Evolutionary conservation across 2,329 filamentous ascomycete genomes (phyloP).

Genomic region (Pseudophaeomoniella oleicola): DNA sequence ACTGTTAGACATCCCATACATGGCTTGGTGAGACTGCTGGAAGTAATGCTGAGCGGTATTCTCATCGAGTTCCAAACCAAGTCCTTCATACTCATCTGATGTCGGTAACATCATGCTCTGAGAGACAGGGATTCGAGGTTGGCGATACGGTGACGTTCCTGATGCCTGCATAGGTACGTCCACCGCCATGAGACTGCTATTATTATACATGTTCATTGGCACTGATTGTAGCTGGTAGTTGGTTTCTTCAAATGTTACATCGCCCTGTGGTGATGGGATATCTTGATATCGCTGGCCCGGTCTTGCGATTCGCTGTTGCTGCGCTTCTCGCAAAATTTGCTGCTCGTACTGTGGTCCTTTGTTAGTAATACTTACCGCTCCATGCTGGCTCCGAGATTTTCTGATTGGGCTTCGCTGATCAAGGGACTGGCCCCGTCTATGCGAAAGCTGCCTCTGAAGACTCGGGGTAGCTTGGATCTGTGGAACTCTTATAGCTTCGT

Average conservation of each 20-base stretch:
- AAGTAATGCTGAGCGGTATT: slow-evolving; percentile 11
- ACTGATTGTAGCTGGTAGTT: slow-evolving; percentile 9
- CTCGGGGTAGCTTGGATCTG: slow-evolving; percentile 43
- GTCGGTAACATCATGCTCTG: slow-evolving; percentile 7
- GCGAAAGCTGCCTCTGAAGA: slow-evolving; percentile 41
- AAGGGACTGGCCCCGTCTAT: slow-evolving; percentile 63
- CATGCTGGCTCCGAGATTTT: slow-evolving; percentile 5
- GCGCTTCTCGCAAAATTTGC: slow-evolving; percentile 78
- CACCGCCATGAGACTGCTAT: slow-evolving; percentile 7
- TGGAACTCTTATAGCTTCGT: slow-evolving; percentile 59
- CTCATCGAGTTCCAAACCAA: slow-evolving; percentile 10
- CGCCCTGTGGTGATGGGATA: slow-evolving; percentile 25
- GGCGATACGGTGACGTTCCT: slow-evolving; percentile 4
- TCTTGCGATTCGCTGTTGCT: slow-evolving; percentile 73
- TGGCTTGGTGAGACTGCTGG: slow-evolving; percentile 8
- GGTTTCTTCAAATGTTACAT: slow-evolving; percentile 9
- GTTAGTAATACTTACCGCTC: slow-evolving; percentile 36
- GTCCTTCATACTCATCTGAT: slow-evolving; percentile 5
- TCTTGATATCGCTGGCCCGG: slow-evolving; percentile 44
- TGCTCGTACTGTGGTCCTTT: slow-evolving; percentile 48
- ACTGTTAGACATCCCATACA: slow-evolving; percentile 12
- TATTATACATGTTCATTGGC: slow-evolving; percentile 8
- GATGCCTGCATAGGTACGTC: slow-evolving; percentile 5
- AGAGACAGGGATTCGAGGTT: neutral
- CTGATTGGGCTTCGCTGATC: slow-evolving; percentile 25